phyloP scores from a whole-genome alignment of 306 rosid species.

The Cicer chorassanicum region DNA sequence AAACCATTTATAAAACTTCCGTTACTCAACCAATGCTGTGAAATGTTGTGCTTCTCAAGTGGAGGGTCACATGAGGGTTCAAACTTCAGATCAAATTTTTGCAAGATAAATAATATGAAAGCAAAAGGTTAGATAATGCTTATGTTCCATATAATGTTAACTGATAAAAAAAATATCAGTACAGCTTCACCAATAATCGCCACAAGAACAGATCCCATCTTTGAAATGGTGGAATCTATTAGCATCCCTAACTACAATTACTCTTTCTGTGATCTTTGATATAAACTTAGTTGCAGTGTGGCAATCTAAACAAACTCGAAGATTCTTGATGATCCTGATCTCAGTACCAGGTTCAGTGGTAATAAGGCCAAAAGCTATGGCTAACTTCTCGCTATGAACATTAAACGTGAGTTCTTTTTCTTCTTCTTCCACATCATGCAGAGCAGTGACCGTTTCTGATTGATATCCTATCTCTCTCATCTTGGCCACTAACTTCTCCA shows the following conservation, averaged over 20 bases:
- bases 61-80: background rate
- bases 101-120: slow-evolving; percentile 37
- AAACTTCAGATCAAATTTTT: slow-evolving; percentile 16
- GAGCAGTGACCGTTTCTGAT: slow-evolving; percentile 71
- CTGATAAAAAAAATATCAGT: slow-evolving; percentile 33
- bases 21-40: slow-evolving; percentile 10
- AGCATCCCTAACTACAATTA: slow-evolving; percentile 94
- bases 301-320: slow-evolving; percentile 94
- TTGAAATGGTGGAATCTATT: slow-evolving; percentile 92
- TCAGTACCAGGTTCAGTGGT: slow-evolving; percentile 78
- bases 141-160: slow-evolving; percentile 40
- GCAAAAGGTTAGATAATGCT: slow-evolving; percentile 37
- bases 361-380: slow-evolving; percentile 89
- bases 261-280: slow-evolving; percentile 85
- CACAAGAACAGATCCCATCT: slow-evolving; percentile 85
- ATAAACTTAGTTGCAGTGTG: slow-evolving; percentile 86
- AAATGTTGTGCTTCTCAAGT: slow-evolving; percentile 33
- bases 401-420: slow-evolving; percentile 90
- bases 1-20: slow-evolving; percentile 31
- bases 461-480: slow-evolving; percentile 86
- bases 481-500: slow-evolving; percentile 79
- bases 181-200: slow-evolving; percentile 84
- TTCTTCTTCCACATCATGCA: slow-evolving; percentile 98
- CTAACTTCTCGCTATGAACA: slow-evolving; percentile 91
- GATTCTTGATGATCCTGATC: slow-evolving; percentile 91